These are phyloP conservation scores for Penicillium mononematosum DNA, from an alignment of 495 filamentous ascomycete species.

Conservation along the genomic window DNA sequence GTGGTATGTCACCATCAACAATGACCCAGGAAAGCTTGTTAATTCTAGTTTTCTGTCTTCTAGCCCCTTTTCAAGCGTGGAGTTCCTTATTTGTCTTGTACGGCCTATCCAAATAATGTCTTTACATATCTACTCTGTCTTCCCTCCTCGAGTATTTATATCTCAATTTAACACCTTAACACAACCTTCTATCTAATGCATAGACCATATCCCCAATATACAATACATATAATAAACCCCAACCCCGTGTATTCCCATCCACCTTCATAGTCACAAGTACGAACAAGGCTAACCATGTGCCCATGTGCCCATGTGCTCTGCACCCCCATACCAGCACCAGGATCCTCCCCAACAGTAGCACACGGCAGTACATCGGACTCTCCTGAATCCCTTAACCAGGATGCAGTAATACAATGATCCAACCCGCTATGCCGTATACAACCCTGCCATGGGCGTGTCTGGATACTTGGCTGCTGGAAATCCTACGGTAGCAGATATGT, in stretches of 20 bases:
- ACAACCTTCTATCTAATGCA: neutral
- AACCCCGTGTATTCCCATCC: neutral
- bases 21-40: neutral
- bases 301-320: neutral
- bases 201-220: neutral
- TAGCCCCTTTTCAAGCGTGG: neutral
- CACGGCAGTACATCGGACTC: neutral
- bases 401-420: constrained; percentile 2
- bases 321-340: neutral
- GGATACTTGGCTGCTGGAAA: neutral
- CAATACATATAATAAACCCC: neutral
- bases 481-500: constrained; percentile 1
- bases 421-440: neutral
- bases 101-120: neutral
- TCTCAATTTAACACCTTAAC: neutral
- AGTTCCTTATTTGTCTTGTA: neutral
- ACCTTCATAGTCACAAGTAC: neutral
- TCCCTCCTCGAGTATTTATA: neutral
- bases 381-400: neutral
- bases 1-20: neutral
- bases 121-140: neutral
- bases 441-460: neutral
- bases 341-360: neutral
- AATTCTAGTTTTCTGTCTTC: neutral
- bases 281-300: neutral